phyloP scores from a whole-genome alignment of 2,329 filamentous ascomycete genomes.

The Diatrype stigma region DNA sequence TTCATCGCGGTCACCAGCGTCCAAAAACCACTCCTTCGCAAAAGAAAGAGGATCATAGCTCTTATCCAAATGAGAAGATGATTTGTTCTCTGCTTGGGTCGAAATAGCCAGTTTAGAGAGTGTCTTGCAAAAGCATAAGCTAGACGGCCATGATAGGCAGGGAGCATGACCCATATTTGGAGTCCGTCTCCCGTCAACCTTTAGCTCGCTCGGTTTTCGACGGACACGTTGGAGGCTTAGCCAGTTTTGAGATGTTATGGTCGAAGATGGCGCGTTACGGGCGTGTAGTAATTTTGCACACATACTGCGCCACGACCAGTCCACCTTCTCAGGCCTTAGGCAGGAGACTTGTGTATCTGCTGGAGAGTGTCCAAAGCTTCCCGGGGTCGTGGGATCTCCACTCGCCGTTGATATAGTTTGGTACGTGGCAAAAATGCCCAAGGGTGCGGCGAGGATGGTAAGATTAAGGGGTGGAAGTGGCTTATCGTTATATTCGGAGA shows the following conservation, averaged over 20 bases:
- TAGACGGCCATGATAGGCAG: constrained; percentile 50
- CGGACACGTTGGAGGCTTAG: constrained; percentile 46
- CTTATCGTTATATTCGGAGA: constrained; percentile 39
- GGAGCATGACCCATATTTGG: constrained; percentile 31
- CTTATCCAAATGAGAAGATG: constrained; percentile 34
- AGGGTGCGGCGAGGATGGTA: constrained; percentile 50
- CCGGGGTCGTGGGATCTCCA: constrained; percentile 30
- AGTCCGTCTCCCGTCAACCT: constrained; percentile 37
- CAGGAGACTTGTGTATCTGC: constrained; percentile 45
- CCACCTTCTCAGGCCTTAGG: constrained; percentile 35
- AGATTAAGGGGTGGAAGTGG: constrained; percentile 37
- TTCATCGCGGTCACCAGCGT: constrained; percentile 42
- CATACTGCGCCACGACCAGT: constrained; percentile 45
- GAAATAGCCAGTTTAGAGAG: constrained; percentile 37
- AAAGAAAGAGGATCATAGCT: constrained; percentile 45
- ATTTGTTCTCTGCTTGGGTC: constrained; percentile 35
- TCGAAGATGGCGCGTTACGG: constrained; percentile 42
- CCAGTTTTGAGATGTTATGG: constrained; percentile 42
- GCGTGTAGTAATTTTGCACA: constrained; percentile 49
- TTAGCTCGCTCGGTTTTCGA: constrained; percentile 38
- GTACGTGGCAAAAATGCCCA: constrained; percentile 45
- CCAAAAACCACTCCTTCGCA: constrained; percentile 46
- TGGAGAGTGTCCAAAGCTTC: constrained; percentile 45
- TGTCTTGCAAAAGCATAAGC: constrained; percentile 49
- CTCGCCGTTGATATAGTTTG: constrained; percentile 29